Base-by-base conservation (phyloP, 768 basidiomycete species). In the Hebeloma cylindrosporum region DNA sequence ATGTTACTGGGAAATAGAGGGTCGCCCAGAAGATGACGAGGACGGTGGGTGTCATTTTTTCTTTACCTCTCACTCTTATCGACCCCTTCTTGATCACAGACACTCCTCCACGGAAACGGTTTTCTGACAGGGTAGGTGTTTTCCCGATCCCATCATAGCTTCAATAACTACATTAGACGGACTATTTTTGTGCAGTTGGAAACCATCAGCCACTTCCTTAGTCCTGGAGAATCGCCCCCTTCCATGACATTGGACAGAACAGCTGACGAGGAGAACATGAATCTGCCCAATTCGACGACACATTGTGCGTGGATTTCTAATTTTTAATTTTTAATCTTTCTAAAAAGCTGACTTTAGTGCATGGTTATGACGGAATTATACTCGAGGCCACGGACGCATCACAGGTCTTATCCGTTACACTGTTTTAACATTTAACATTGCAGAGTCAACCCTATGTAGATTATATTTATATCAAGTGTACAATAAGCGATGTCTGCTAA, bases 1-100 rank as follows among this genome's bases (percentile, higher is more conserved):
- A 26, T 95, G 93, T 63, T 87, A 83, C 30, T 96, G 93, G 93
- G 82, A 87, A 59, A 77, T 96, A 27, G 84, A 88, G 60, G 85
- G 83, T 3, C 69, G 66, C 39, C 86, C 86, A 18, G 88, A 90
- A 63, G 88, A 88, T 44, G 87, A 89, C 45, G 86, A 90, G 69
- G 87, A 90, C 59, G 85, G 88, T 86, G 49, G 51, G 59, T 54
- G 2, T 21, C 14, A 23, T 17, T 18, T 22, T 42, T 21, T 20
- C 18, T 31, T 29, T 25, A 17, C 21, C 38, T n/a, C 23, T 34
- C 43, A 7, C 22, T 43, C 17, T 40, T 11, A 40, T 25, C 44
- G 30, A 40, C 28, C 45, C 21, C 38, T 53, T n/a, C 37, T 43
- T 28, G 17, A 27, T 6, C 23, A 6, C 43, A 89, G 87, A 88